phyloP scores from a whole-genome alignment of 2,329 filamentous ascomycete species.

The Chrysoporthe puriensis region DNA sequence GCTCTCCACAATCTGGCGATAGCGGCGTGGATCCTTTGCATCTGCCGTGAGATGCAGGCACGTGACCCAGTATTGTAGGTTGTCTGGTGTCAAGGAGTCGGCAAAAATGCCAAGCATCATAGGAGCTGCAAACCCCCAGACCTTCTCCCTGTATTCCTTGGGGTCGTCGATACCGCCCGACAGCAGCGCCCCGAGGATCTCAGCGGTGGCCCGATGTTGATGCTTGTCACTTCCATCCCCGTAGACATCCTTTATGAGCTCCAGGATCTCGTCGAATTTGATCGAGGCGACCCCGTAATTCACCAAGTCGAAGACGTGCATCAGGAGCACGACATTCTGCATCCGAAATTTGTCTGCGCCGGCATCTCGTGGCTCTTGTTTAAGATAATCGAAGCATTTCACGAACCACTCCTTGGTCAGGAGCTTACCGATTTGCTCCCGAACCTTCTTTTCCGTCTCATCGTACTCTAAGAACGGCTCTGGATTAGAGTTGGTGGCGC shows the following conservation, averaged over 20 bases:
- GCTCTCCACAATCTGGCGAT: conserved; percentile 82
- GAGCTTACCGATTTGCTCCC: conserved; percentile 78
- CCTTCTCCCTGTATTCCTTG: conserved; percentile 69
- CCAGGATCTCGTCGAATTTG: conserved; percentile 86
- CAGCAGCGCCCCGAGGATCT: conserved; percentile 87
- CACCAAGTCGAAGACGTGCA: conserved; percentile 89
- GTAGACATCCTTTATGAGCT: conserved; percentile 76
- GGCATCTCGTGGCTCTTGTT: conserved; percentile 89
- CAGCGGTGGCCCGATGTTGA: conserved; percentile 92
- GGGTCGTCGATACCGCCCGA: conserved; percentile 80
- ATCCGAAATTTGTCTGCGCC: conserved; percentile 86
- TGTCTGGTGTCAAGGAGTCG: conserved; percentile 94
- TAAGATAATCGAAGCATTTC: conserved; percentile 88
- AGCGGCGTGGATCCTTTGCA: conserved; percentile 84
- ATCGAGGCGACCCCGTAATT: conserved; percentile 76
- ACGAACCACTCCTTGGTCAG: conserved; percentile 85
- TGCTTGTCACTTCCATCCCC: conserved; percentile 96
- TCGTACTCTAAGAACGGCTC: conserved; percentile 74
- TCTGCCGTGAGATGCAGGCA: conserved; percentile 90
- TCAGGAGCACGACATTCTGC: conserved; percentile 82
- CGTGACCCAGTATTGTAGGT: conserved; percentile 91
- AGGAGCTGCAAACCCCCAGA: conserved; percentile 91
- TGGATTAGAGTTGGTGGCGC: conserved; percentile 75
- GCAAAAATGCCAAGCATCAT: conserved; percentile 83
- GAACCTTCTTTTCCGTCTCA: conserved; percentile 72